Percentiles rank a stretch among this genome's conserved stretches.
phyloP scores from a whole-genome alignment of 164 flowering plant genomes.

The Vitis labrusca region DNA sequence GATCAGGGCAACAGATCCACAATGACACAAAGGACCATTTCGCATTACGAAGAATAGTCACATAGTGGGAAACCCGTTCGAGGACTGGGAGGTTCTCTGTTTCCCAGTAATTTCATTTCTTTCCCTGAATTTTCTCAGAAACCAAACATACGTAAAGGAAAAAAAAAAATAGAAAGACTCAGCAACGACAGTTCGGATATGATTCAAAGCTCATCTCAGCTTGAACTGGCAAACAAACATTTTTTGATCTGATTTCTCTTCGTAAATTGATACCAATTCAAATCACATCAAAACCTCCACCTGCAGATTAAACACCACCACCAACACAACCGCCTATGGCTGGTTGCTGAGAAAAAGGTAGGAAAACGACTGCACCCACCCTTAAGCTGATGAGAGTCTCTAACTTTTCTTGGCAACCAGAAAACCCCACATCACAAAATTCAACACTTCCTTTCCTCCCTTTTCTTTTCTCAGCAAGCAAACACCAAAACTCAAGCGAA shows the following conservation, averaged over 20 bases:
- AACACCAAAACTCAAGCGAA: not conserved
- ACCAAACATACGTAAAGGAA: too few species aligned
- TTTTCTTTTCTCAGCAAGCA: not conserved
- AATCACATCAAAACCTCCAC: not conserved
- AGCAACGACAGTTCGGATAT: too few species aligned
- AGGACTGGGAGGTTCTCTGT: too few species aligned
- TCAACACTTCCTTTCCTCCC: too few species aligned
- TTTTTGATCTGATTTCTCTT: too few species aligned
- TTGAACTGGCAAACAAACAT: too few species aligned
- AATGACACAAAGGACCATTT: not conserved
- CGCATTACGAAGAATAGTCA: not conserved
- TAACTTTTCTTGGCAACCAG: too few species aligned
- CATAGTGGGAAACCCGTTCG: too few species aligned
- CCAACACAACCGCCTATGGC: not conserved
- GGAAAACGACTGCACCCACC: not conserved
- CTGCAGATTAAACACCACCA: not conserved
- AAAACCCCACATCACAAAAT: not conserved
- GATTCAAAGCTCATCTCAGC: too few species aligned
- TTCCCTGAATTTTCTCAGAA: too few species aligned
- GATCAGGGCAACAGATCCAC: not conserved
- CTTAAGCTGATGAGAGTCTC: not conserved
- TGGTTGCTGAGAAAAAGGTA: constrained; percentile 7
- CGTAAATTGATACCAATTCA: not conserved
- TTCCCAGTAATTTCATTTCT: too few species aligned
- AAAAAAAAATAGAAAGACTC: too few species aligned